phyloP scores from a whole-genome alignment of 2,329 filamentous ascomycete genomes.

The Xylaria sp. region DNA sequence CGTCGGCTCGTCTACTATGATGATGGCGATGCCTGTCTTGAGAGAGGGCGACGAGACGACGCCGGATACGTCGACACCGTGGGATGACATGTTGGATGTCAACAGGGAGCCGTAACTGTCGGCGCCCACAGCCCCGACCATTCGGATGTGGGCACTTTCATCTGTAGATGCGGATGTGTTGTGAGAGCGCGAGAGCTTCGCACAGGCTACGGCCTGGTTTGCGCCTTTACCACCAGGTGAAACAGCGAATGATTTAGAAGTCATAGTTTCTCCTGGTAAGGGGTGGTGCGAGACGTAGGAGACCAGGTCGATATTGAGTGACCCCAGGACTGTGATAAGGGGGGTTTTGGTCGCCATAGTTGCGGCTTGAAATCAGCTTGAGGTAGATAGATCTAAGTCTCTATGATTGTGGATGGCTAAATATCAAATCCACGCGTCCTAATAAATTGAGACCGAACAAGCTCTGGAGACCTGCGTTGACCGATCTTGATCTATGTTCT shows the following conservation, averaged over 20 bases:
- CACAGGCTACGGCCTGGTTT: slow-evolving; percentile 91
- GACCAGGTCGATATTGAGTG: slow-evolving; percentile 92
- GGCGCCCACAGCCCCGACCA: slow-evolving; percentile 76
- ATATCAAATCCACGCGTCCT: not conserved
- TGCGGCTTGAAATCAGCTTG: not conserved
- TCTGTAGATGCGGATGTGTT: slow-evolving; percentile 37
- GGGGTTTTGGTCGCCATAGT: slow-evolving; percentile 41
- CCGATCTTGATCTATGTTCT: not conserved
- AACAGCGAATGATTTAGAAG: slow-evolving; percentile 75
- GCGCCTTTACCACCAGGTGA: slow-evolving; percentile 93
- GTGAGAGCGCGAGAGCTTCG: slow-evolving; percentile 72
- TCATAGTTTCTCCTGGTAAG: slow-evolving; percentile 84
- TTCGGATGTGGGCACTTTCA: slow-evolving; percentile 58
- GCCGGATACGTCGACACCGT: slow-evolving; percentile 66
- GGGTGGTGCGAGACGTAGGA: slow-evolving; percentile 86
- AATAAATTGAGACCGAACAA: not conserved
- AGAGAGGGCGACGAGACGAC: slow-evolving; percentile 51
- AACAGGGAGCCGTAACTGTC: slow-evolving; percentile 70
- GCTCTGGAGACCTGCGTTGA: not conserved
- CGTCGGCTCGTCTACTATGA: slow-evolving; percentile 74
- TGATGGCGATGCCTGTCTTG: slow-evolving; percentile 74
- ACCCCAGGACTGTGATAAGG: slow-evolving; percentile 83
- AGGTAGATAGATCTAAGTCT: not conserved
- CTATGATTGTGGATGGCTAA: not conserved
- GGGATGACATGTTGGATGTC: slow-evolving; percentile 60